A percentile compares a stretch with the other conserved stretches of the same genome.
phyloP scores from a whole-genome alignment of 495 filamentous ascomycete species.

The Geopyxis carbonaria region DNA sequence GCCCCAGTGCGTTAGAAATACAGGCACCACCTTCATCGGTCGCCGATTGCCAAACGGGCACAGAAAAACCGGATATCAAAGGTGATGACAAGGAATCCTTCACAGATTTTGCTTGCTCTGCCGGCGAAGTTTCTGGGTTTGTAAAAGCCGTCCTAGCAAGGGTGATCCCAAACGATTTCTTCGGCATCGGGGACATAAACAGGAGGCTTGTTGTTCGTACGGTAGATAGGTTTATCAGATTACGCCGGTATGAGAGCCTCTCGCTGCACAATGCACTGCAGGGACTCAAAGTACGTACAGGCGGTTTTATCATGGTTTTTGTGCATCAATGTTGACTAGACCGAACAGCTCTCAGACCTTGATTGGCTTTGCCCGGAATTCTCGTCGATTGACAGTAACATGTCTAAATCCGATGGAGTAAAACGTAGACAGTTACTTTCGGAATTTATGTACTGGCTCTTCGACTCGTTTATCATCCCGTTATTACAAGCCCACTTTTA shows the following conservation, averaged over 20 bases:
- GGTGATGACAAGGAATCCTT: conserved; percentile 28
- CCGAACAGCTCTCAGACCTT: conserved; percentile 41
- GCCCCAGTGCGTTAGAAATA: conserved; percentile 8
- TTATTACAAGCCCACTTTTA: conserved; percentile 78
- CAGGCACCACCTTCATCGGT: background rate
- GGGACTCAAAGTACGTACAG: conserved; percentile 47
- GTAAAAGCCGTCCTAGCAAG: conserved; percentile 59
- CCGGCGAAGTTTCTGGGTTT: conserved; percentile 64
- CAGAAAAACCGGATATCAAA: background rate
- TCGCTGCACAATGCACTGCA: conserved; percentile 63
- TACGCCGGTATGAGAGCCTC: conserved; percentile 66
- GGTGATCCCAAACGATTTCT: conserved; percentile 62
- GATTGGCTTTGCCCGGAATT: conserved; percentile 51
- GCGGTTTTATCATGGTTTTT: background rate
- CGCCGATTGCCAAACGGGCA: background rate
- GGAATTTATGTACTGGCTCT: conserved; percentile 80
- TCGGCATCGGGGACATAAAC: conserved; percentile 49
- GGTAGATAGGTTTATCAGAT: conserved; percentile 56
- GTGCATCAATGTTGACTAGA: background rate
- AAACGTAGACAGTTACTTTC: conserved; percentile 67
- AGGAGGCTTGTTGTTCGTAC: conserved; percentile 40
- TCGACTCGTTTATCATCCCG: conserved; percentile 81
- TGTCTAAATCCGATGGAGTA: conserved; percentile 49
- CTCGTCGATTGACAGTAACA: conserved; percentile 30
- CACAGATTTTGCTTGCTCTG: conserved; percentile 53